Percentiles rank a stretch among this genome's conserved stretches.
Evolutionary conservation across 306 rosid genomes (phyloP).

Genomic region (Begonia masoniana): DNA sequence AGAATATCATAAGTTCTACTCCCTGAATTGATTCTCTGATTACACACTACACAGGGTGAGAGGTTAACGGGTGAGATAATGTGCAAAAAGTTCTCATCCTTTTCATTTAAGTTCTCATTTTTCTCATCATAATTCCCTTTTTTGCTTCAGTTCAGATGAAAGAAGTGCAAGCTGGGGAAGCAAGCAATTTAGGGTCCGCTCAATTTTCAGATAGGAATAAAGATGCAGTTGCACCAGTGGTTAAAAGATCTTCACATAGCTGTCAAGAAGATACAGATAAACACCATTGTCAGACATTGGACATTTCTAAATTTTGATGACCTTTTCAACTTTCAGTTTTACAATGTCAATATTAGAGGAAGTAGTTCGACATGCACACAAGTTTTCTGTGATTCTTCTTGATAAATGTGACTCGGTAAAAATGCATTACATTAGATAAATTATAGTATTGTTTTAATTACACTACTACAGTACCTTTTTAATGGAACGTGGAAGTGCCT

Average conservation of each 20-base stretch:
- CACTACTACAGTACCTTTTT: too few relatives aligned
- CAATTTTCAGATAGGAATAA: constrained; percentile 21
- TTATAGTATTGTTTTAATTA: too few relatives aligned
- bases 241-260: constrained; percentile 54
- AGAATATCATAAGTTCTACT: too few relatives aligned
- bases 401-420: too few relatives aligned
- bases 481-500: too few relatives aligned
- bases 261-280: constrained; percentile 38
- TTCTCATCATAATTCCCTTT: constrained; percentile 10
- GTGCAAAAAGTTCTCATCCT: constrained; percentile 4
- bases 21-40: too few relatives aligned
- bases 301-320: constrained; percentile 1
- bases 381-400: too few relatives aligned
- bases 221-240: constrained; percentile 37
- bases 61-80: constrained; percentile 28
- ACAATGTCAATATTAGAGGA: too few relatives aligned
- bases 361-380: too few relatives aligned
- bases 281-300: not conserved
- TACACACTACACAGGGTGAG: constrained; percentile 2
- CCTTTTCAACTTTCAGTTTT: too few relatives aligned
- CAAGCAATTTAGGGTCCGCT: constrained; percentile 13
- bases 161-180: constrained; percentile 18
- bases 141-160: constrained; percentile 40
- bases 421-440: too few relatives aligned
- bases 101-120: constrained; percentile 8